Percentiles rank a stretch among this genome's conserved stretches.
Conservation (phyloP, 2,329 filamentous ascomycete genomes). For the Aspergillus quadricinctus region DNA sequence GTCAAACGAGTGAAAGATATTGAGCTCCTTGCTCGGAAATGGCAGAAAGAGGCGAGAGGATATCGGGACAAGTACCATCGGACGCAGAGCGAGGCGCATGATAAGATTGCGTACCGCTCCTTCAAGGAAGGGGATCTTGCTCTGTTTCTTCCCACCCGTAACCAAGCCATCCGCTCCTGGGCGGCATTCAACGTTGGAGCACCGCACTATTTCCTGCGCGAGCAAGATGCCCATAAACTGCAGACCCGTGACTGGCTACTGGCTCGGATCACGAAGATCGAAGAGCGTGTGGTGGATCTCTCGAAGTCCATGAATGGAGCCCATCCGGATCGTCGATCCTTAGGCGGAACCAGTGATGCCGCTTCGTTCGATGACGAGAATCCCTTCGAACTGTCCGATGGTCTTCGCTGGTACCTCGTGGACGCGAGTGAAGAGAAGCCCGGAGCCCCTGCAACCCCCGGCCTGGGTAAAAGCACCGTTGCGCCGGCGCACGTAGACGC, state of each 20-base stretch:
- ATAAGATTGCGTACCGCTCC: conserved; percentile 91
- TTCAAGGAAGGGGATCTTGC: conserved; percentile 97
- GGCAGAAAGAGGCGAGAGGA: conserved; percentile 79
- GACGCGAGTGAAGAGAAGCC: conserved; percentile 92
- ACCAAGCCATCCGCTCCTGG: conserved; percentile 92
- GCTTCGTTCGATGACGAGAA: conserved; percentile 79
- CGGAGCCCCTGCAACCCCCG: conserved; percentile 85
- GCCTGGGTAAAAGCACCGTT: conserved; percentile 86
- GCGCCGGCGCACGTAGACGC: conserved; percentile 84
- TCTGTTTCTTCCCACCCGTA: conserved; percentile 87
- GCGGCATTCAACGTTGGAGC: conserved; percentile 97
- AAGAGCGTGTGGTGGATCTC: conserved; percentile 89
- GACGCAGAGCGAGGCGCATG: conserved; percentile 78
- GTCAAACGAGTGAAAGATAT: conserved; percentile 89
- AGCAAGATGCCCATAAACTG: conserved; percentile 83
- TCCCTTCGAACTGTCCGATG: conserved; percentile 92
- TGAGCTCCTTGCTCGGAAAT: conserved; percentile 87
- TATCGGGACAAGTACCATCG: conserved; percentile 84
- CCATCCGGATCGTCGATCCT: conserved; percentile 49
- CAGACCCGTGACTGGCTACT: conserved; percentile 91
- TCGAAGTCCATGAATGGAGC: conserved; percentile 66
- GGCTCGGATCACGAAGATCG: conserved; percentile 82
- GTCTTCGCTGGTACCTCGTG: conserved; percentile 91
- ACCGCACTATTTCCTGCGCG: conserved; percentile 92
- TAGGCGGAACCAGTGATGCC: conserved; percentile 50